Conservation (phyloP, 2,329 filamentous ascomycete species). For the Alternaria consortialis region DNA sequence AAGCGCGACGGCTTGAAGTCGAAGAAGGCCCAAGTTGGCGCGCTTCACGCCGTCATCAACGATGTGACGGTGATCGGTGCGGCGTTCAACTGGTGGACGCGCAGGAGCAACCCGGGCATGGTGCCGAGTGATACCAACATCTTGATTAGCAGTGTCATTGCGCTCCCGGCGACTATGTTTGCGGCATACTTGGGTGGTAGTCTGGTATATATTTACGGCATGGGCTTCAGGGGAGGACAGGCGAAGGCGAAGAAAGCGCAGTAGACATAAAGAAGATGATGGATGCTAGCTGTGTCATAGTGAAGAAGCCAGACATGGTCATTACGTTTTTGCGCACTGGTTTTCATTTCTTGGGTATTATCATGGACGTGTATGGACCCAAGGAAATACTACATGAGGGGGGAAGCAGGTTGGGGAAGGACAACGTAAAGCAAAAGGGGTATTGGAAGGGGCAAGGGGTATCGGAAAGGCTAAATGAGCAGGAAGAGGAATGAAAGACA, state of each 20-base stretch:
- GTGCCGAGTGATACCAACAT: constrained; percentile 51
- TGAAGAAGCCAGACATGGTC: accelerated
- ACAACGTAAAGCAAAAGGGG: too few relatives aligned
- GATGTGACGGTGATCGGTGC: constrained; percentile 53
- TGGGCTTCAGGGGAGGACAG: constrained; percentile 50
- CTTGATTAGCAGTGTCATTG: constrained; percentile 47
- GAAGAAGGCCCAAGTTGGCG: constrained; percentile 53
- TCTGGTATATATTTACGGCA: constrained; percentile 57
- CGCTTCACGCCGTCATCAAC: constrained; percentile 55
- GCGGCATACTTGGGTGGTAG: constrained; percentile 55
- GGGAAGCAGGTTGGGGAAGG: too few relatives aligned
- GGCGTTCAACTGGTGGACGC: constrained; percentile 57
- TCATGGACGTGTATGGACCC: too few relatives aligned
- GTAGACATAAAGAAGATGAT: too few relatives aligned
- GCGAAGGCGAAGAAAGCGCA: constrained; percentile 42
- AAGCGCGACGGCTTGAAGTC: constrained; percentile 55
- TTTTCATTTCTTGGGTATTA: too few relatives aligned
- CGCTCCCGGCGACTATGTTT: constrained; percentile 48
- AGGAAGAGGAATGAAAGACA: too few relatives aligned
- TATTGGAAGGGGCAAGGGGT: too few relatives aligned
- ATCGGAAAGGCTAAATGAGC: too few relatives aligned
- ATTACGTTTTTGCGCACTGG: too few relatives aligned
- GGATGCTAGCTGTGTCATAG: neutral
- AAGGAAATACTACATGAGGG: too few relatives aligned
- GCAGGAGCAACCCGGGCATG: constrained; percentile 44